phyloP scores from a whole-genome alignment of 345 rosid genomes.

The Eucalyptus virginea region DNA sequence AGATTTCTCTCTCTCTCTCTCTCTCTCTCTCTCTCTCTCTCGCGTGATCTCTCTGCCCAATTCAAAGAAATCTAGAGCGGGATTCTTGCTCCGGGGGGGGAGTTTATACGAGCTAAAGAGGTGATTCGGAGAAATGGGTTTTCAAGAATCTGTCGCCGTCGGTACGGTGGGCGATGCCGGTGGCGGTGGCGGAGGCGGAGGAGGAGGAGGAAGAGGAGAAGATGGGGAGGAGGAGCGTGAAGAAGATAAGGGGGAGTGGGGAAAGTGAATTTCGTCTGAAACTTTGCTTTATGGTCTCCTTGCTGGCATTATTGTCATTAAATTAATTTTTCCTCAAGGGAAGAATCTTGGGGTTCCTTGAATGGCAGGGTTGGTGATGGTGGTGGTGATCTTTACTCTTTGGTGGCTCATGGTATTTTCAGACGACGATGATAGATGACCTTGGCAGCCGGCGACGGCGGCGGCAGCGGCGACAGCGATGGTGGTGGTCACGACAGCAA shows the following conservation, averaged over 20 bases:
- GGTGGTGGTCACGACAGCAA: not conserved
- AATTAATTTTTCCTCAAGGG: not conserved
- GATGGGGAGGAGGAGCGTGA: not conserved
- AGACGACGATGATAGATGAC: not conserved
- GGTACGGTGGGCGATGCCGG: not conserved
- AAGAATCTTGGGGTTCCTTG: slow-evolving; percentile 53
- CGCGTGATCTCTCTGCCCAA: not conserved
- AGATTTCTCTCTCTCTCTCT: not conserved
- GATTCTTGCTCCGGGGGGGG: not conserved
- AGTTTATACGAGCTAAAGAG: not conserved
- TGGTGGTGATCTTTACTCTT: not conserved
- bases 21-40: no score
- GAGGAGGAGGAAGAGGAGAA: not conserved
- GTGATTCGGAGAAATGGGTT: not conserved
- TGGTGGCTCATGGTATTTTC: not conserved
- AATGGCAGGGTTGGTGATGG: slow-evolving; percentile 10
- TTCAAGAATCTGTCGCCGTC: not conserved
- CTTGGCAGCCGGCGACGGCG: not conserved
- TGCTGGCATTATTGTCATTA: not conserved
- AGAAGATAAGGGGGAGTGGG: not conserved
- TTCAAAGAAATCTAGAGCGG: not conserved
- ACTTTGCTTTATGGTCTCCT: not conserved
- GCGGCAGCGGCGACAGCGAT: not conserved
- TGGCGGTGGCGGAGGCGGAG: not conserved
- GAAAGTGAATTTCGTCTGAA: not conserved